Evolutionary conservation across 148 eudicot genomes (phyloP).

Genomic region (Tetragonia tetragonoides): DNA sequence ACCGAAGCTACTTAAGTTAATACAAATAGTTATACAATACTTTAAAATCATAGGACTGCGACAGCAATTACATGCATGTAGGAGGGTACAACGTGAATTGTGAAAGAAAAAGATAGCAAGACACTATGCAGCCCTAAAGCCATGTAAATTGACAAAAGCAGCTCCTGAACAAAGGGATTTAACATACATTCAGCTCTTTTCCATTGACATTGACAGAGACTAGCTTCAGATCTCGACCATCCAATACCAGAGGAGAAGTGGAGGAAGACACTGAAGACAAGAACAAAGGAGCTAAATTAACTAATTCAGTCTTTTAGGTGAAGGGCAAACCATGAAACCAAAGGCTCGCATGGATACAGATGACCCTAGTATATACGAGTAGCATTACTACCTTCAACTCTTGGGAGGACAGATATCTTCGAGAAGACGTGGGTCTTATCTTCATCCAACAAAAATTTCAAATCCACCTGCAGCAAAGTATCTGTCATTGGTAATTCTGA

Average conservation of each 20-base stretch:
- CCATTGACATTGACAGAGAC: slow-evolving; percentile 62
- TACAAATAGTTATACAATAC: background rate
- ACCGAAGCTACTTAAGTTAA: background rate
- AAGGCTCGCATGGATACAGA: background rate
- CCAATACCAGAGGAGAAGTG: slow-evolving; percentile 70
- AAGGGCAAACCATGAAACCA: background rate
- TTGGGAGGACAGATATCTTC: slow-evolving; percentile 64
- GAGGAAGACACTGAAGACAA: slow-evolving; percentile 46
- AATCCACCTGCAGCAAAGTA: slow-evolving; percentile 60
- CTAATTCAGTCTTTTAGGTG: background rate
- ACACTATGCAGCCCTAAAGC: background rate
- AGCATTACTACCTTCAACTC: slow-evolving; percentile 56
- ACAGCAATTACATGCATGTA: background rate
- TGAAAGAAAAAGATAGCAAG: background rate
- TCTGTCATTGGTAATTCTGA: background rate
- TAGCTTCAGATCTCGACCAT: slow-evolving; percentile 79
- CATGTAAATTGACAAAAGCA: background rate
- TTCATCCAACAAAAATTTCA: slow-evolving; percentile 80
- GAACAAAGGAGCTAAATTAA: slow-evolving; percentile 10
- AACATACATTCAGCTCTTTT: slow-evolving; percentile 62
- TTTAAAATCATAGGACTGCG: background rate
- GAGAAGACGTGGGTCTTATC: slow-evolving; percentile 80
- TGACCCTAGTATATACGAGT: background rate
- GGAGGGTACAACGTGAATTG: background rate
- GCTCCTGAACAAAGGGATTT: background rate